Base-by-base conservation (phyloP, 192 early-diverging fungal species). In the Glomus cerebriforme region DNA sequence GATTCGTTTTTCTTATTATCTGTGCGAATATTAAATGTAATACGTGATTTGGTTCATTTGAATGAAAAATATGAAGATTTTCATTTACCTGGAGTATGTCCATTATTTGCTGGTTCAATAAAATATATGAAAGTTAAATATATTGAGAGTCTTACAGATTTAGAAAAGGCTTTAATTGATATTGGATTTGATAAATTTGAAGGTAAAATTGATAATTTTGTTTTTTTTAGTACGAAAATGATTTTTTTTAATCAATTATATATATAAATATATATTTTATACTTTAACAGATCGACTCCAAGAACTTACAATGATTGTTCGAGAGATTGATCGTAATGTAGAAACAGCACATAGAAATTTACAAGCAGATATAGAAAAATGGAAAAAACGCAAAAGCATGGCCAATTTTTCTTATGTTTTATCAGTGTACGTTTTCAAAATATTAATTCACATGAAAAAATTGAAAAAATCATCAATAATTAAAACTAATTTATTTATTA, bases 51-150 rank as follows among this genome's bases (percentile, higher is more conserved):
- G 32, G 32, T 68, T 39, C 66, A 68, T 35, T 15, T 68, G 19
- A 68, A 68, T n/a, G 66, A 68, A 24, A 68, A n/a, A n/a, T 68
- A 68, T n/a, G 66, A 68, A 39, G 66, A 68, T 2, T 68, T 68
- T 68, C 37, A 68, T 68, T 68, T 35, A 37, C 66, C 66, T 37
- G 35, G 34, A n/a, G 34, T 68, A 39, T 68, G 66, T 68, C 66
- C 66, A 10, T 37, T 68, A 68, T 37, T 68, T 37, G 19, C 66
- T n/a, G n/a, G n/a, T 37, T 68, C 66, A 68, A 68, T 68, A 32
- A 68, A 68, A 68, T 68, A 26, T 39, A 68, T 68, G 66, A 68
- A 68, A 68, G 32, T 68, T 2, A 68, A 68, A 68, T 68, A 68
- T 68, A 39, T 68, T 34, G 66, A 68, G 22, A 37, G 32, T 68